These are phyloP conservation scores for Tylopilus vinaceipallidus DNA, from an alignment of 768 basidiomycete genomes.

Conservation along the genomic window DNA sequence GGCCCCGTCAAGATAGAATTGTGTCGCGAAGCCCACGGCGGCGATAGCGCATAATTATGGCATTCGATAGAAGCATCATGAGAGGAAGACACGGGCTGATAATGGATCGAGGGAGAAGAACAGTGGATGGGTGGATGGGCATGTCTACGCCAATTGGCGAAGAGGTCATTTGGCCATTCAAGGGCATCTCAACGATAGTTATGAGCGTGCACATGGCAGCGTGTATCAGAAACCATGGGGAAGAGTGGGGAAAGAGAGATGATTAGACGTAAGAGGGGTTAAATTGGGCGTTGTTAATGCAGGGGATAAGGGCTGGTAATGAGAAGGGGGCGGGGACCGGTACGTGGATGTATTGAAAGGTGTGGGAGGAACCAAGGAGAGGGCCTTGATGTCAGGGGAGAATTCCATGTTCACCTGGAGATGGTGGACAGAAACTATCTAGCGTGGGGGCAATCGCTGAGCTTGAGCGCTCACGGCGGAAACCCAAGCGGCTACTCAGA, in stretches of 20 bases:
- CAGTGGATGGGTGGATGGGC: constrained; percentile 6
- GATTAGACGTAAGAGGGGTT: constrained; percentile 6
- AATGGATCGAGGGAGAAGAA: constrained; percentile 14
- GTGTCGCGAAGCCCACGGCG: constrained; percentile 6
- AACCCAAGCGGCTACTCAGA: not conserved
- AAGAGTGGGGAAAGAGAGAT: constrained; percentile 16
- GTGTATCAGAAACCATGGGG: constrained; percentile 27
- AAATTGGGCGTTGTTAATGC: constrained; percentile 4
- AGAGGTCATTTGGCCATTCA: not conserved
- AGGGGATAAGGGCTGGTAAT: constrained; percentile 3
- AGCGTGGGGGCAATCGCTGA: not conserved
- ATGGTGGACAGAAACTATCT: not conserved
- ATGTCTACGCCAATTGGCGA: constrained; percentile 9
- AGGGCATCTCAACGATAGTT: not conserved
- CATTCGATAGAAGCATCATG: constrained; percentile 17
- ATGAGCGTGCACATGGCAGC: not conserved
- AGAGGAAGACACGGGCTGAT: constrained; percentile 22
- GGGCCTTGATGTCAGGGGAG: too few species aligned
- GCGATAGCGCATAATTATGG: constrained; percentile 24
- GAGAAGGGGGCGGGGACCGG: not conserved
- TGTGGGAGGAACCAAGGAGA: too few species aligned
- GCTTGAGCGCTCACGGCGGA: not conserved
- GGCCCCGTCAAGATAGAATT: constrained; percentile 8
- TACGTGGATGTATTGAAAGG: not conserved
- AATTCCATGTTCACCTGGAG: not conserved